Conservation (phyloP, 805 yeast genomes). For the Hanseniaspora meyeri region DNA sequence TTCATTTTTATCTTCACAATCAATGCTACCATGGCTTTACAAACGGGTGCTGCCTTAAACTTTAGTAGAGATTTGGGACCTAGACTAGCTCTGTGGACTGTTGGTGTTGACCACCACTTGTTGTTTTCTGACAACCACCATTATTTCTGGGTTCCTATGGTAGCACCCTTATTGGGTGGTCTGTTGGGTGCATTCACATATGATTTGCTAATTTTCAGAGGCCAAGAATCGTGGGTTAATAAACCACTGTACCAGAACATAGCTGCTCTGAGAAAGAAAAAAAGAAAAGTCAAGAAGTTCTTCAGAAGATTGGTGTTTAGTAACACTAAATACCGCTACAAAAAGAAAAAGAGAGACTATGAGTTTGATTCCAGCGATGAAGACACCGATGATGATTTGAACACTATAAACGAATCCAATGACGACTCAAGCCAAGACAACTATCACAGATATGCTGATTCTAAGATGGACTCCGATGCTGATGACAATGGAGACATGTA, state of each 20-base stretch:
- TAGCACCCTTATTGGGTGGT: constrained; percentile 39
- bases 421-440: background rate
- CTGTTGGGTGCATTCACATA: constrained; percentile 38
- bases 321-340: background rate
- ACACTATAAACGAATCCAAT: background rate
- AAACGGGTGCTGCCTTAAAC: constrained; percentile 46
- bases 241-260: constrained; percentile 28
- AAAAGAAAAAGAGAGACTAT: background rate
- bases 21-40: constrained; percentile 38
- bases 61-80: constrained; percentile 47
- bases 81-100: constrained; percentile 36
- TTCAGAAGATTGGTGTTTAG: background rate
- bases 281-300: constrained; percentile 1
- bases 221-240: constrained; percentile 41
- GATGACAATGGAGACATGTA: background rate
- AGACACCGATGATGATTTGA: background rate
- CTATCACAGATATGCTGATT: background rate
- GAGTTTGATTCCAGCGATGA: background rate
- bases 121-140: constrained; percentile 31
- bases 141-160: constrained; percentile 44
- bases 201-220: constrained; percentile 40
- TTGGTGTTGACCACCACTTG: constrained; percentile 36
- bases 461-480: background rate
- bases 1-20: constrained; percentile 35
- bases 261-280: constrained; percentile 15